Conservation (phyloP, 2,329 filamentous ascomycete genomes). For the Taxawa tesnikishii region DNA sequence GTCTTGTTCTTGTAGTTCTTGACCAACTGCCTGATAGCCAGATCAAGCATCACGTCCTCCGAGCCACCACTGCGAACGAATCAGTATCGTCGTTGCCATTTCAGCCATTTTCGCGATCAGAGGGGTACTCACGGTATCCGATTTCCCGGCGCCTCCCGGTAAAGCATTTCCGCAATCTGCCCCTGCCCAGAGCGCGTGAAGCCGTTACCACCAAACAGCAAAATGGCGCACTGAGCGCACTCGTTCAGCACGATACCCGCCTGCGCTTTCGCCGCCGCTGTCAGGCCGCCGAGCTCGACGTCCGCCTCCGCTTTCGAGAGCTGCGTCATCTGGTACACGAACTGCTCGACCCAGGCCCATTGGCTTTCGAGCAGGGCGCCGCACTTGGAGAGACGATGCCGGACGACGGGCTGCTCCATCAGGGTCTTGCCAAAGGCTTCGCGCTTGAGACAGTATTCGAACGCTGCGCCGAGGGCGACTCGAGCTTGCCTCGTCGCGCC, state of each 20-base stretch:
- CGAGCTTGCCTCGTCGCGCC: slow-evolving; percentile 50
- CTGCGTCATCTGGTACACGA: slow-evolving; percentile 55
- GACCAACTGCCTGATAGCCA: slow-evolving; percentile 56
- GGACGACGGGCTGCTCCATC: slow-evolving; percentile 63
- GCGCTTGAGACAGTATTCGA: slow-evolving; percentile 51
- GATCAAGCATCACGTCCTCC: slow-evolving; percentile 61
- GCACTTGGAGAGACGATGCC: slow-evolving; percentile 59
- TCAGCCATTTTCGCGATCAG: no score
- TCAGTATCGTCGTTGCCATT: background rate
- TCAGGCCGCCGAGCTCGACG: slow-evolving; percentile 56
- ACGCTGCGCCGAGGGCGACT: slow-evolving; percentile 47
- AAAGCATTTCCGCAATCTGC: slow-evolving; percentile 55
- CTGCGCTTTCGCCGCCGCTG: slow-evolving; percentile 61
- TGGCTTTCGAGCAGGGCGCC: slow-evolving; percentile 57
- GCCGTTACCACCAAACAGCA: slow-evolving; percentile 64
- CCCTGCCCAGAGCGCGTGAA: slow-evolving; percentile 59
- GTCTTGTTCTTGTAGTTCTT: slow-evolving; percentile 54
- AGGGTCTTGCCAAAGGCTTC: slow-evolving; percentile 57
- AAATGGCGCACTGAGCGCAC: slow-evolving; percentile 54
- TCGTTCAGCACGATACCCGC: slow-evolving; percentile 60
- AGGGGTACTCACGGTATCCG: slow-evolving; percentile 16
- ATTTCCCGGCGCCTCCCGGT: slow-evolving; percentile 48
- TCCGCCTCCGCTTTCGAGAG: slow-evolving; percentile 49
- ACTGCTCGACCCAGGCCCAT: slow-evolving; percentile 61
- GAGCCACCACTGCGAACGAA: slow-evolving; percentile 39